These are phyloP conservation scores for Lentinus tigrinus DNA, from an alignment of 768 basidiomycete genomes.

Conservation along the genomic window DNA sequence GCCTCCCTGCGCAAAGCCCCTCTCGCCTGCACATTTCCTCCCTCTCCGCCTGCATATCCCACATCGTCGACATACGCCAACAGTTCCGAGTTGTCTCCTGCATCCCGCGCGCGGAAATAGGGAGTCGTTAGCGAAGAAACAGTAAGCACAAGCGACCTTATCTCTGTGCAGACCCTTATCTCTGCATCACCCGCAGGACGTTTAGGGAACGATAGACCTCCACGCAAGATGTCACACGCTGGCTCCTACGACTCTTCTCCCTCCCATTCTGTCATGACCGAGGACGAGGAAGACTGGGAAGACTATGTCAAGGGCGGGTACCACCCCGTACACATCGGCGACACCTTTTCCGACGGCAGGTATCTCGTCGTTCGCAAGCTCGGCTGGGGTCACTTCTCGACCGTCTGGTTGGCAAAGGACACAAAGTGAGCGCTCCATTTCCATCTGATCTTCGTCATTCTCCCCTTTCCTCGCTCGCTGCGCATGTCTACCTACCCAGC, in stretches of 20 bases:
- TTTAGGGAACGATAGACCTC: constrained; percentile 1
- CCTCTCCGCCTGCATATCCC: background rate
- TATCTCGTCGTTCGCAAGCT: constrained; percentile 93
- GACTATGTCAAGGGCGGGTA: constrained; percentile 75
- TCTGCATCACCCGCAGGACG: constrained; percentile 10
- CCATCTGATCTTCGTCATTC: background rate
- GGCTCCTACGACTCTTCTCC: constrained; percentile 54
- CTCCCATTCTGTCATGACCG: constrained; percentile 79
- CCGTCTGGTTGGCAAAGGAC: constrained; percentile 88
- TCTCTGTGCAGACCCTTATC: constrained; percentile 11
- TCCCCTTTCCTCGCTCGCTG: background rate
- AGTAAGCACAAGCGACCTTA: constrained; percentile 10
- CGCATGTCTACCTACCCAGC: background rate
- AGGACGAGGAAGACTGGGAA: constrained; percentile 93
- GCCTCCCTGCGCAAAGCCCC: background rate
- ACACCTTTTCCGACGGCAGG: constrained; percentile 81
- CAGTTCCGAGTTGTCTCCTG: background rate
- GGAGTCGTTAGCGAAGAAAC: background rate
- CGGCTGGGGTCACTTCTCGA: constrained; percentile 94
- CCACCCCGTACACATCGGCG: constrained; percentile 94
- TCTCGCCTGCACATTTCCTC: background rate
- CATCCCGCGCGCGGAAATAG: background rate
- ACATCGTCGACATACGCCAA: background rate
- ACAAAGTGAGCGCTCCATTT: constrained; percentile 53
- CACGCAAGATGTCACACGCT: constrained; percentile 31